Base-by-base conservation (phyloP, 441 rosid genomes). In the Capsella rubella region DNA sequence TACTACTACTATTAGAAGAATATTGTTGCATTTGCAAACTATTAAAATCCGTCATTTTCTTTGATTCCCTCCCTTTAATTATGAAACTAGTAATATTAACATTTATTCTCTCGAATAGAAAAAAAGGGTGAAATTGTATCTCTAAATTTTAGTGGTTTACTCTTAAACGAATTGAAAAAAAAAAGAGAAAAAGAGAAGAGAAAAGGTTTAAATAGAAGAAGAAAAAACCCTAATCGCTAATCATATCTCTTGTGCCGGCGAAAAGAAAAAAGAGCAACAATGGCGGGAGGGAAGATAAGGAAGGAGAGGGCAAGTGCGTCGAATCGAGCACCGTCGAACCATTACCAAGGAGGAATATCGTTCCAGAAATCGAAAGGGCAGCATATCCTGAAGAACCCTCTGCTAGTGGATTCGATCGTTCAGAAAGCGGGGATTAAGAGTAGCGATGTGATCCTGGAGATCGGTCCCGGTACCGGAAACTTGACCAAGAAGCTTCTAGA, bases 301-400 rank as follows among this genome's bases (percentile, higher is more conserved):
- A 94, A 87, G 77, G 95, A 91, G 85, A 93, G 83, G 82, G 55
- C 81, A 3, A 89, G 84, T 82, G 81, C 75, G 5, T 39, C 76
- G 62, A 65, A 59, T 10, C 81, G 89, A 21, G 84, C 84, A 9
- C 85, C 89, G 1, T 86, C 87, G 29, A 87, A 81, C 60, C 87
- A 86, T 64, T 87, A 84, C 83, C 98, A 91, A 79, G 93, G 94
- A 58, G 98, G 98, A 51, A 81, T 93, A 49, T 81, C 94, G 0
- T 91, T 93, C 80, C 96, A 91, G 82, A 93, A 91, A 78, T 93
- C 95, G 3, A 93, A 91, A 75, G 96, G 97, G 4, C 96, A 93
- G 69, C 97, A 93, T 78, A 91, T 93, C 54, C 93, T 93, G 40
- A 89, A 91, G 70, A 93, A 91, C 78, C 98, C 98, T 29, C 32